These are phyloP conservation scores for Candida ascalaphidarum DNA, from an alignment of 805 yeast genomes.

Conservation along the genomic window DNA sequence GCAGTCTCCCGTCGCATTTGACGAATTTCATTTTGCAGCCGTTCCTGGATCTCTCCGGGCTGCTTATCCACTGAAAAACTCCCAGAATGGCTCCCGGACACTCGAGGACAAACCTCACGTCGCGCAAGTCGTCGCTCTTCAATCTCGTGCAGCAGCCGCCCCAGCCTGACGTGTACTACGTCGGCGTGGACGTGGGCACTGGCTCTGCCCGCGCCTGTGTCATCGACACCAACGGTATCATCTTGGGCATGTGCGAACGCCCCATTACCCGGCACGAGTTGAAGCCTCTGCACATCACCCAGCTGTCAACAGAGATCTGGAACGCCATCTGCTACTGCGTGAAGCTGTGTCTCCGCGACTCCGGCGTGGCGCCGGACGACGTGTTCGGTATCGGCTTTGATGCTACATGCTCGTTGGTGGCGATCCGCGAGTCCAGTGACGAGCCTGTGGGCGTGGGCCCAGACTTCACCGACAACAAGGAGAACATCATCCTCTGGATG, in stretches of 20 bases:
- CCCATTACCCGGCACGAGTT: constrained; percentile 72
- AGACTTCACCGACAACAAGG: constrained; percentile 60
- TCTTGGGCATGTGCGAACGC: constrained; percentile 69
- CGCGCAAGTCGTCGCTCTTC: constrained; percentile 31
- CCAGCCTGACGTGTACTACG: constrained; percentile 44
- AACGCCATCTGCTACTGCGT: constrained; percentile 77
- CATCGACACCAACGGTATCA: constrained; percentile 76
- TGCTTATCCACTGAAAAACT: constrained; percentile 19
- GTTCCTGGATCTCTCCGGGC: constrained; percentile 8
- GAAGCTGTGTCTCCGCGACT: constrained; percentile 61
- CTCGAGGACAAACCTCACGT: constrained; percentile 30
- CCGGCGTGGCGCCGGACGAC: constrained; percentile 57
- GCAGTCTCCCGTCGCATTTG: no score
- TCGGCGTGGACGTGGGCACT: constrained; percentile 95
- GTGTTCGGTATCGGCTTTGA: constrained; percentile 92
- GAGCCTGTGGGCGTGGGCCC: constrained; percentile 89
- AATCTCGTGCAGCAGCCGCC: constrained; percentile 27
- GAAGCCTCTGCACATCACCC: constrained; percentile 70
- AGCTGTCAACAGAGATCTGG: constrained; percentile 90
- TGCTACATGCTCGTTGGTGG: constrained; percentile 94
- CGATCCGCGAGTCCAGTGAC: constrained; percentile 54
- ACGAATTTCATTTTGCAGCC: no score
- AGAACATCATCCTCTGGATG: constrained; percentile 95
- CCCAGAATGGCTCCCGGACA: no score
- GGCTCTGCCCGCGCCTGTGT: constrained; percentile 95